phyloP scores from a whole-genome alignment of 1,284 basidiomycete species.

The Lentinula novae-zelandiae region DNA sequence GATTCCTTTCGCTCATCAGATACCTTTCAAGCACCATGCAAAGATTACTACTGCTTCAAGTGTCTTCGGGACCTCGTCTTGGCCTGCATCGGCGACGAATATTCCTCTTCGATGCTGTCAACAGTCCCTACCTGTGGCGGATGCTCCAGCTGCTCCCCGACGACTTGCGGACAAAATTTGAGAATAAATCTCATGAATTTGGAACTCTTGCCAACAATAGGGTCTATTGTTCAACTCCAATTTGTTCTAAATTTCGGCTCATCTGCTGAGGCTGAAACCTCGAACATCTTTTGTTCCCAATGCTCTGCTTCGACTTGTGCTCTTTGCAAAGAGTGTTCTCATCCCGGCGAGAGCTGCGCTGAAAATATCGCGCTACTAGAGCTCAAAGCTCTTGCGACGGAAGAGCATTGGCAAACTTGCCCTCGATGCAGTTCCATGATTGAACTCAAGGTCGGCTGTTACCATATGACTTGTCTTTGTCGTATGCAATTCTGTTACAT shows the following conservation, averaged over 20 bases:
- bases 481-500: slow-evolving; percentile 47
- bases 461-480: slow-evolving; percentile 49
- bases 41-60: slow-evolving; percentile 14
- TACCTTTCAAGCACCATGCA: slow-evolving; percentile 26
- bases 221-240: slow-evolving; percentile 36
- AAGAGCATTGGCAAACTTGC: slow-evolving; percentile 46
- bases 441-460: slow-evolving; percentile 43
- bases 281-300: slow-evolving; percentile 26
- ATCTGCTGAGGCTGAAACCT: slow-evolving; percentile 11
- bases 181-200: slow-evolving; percentile 33
- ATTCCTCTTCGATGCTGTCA: slow-evolving; percentile 38
- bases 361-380: slow-evolving; percentile 32
- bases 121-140: slow-evolving; percentile 24
- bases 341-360: slow-evolving; percentile 31
- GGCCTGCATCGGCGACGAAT: slow-evolving; percentile 32
- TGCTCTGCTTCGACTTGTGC: slow-evolving; percentile 39
- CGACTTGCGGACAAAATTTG: slow-evolving; percentile 21
- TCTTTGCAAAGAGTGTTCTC: slow-evolving; percentile 38
- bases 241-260: slow-evolving; percentile 51
- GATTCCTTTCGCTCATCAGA: slow-evolving; percentile 19
- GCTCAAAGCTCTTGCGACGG: slow-evolving; percentile 38
- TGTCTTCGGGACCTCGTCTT: slow-evolving; percentile 25
- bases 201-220: slow-evolving; percentile 31
- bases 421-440: slow-evolving; percentile 41
- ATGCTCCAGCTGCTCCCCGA: slow-evolving; percentile 21